Percentiles rank a stretch among this genome's conserved stretches.
Conservation (phyloP, 2,329 filamentous ascomycete genomes). For the Colletotrichum simmondsii region DNA sequence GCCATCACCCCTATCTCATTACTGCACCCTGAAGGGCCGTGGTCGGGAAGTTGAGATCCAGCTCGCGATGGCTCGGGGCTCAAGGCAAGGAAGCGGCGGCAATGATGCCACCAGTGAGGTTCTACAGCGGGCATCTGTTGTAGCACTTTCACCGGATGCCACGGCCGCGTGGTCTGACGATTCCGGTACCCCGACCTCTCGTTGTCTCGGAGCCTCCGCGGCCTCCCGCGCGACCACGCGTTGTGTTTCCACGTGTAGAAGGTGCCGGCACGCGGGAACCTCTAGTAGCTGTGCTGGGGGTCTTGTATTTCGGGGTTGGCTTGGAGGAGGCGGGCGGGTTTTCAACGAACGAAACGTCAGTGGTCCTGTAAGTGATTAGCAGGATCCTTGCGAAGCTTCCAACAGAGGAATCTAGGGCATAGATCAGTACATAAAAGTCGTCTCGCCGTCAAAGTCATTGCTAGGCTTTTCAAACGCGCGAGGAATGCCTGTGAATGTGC, state of each 20-base stretch:
- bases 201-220: slow-evolving; percentile 43
- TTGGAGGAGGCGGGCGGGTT: slow-evolving; percentile 74
- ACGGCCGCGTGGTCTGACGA: slow-evolving; percentile 58
- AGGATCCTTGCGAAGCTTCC: slow-evolving; percentile 12
- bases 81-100: background rate
- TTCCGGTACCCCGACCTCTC: slow-evolving; percentile 56
- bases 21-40: background rate
- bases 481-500: background rate
- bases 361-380: slow-evolving; percentile 70
- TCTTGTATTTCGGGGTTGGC: slow-evolving; percentile 57
- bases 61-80: background rate
- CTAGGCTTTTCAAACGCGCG: slow-evolving; percentile 39
- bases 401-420: background rate
- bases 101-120: background rate
- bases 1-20: background rate
- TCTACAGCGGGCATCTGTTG: background rate
- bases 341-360: slow-evolving; percentile 90
- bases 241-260: slow-evolving; percentile 51
- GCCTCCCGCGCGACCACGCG: slow-evolving; percentile 40
- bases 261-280: slow-evolving; percentile 59
- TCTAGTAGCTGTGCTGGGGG: slow-evolving; percentile 44
- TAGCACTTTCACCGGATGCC: slow-evolving; percentile 49
- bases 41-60: background rate
- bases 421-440: slow-evolving; percentile 78
- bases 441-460: slow-evolving; percentile 69